Base-by-base conservation (phyloP, 352 stramenopile species). In the Globisporangium acanthophoron region DNA sequence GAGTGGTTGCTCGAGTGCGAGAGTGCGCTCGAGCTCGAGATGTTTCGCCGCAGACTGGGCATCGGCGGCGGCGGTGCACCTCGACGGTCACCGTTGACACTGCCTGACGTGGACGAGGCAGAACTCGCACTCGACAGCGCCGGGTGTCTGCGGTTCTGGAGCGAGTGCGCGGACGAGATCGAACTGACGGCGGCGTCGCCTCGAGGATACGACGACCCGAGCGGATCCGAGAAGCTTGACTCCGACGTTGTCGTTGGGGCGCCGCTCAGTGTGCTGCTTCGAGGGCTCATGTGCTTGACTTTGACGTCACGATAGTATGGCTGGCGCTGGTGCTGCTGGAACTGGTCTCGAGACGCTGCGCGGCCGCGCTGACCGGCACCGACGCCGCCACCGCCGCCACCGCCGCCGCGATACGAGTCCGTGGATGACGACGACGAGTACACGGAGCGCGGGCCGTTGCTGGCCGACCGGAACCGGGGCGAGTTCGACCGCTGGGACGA, bases 401-500 rank as follows among this genome's bases (percentile, higher is more conserved):
- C 59, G 51, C 56, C 54, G 1, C 64, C 64, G 15, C 70, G 64
- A 51, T 74, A 73, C n/a, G 61, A 63, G 7, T 40, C 40, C 3
- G 59, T 24, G 18, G 54, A 54, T 3, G 59, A 61, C 29, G 59
- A 61, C 37, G 46, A 57, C 46, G 59, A 65, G 44, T 61, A 65
- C 33, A 45, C 54, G 12, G 59, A 61, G 15, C 41, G 48, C 12
- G 37, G 45, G 11, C 51, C 52, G n/a, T 31, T 61, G 12, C 49
- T 59, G 21, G 44, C 44, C 1, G 59, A 20, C 16, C 59, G 59
- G 39, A 46, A 46, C 35, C 59, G 59, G 13, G 59, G 59, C 37
- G 59, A 65, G 5, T 54, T 60, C 11, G 59, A 65, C 5, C 59
- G 59, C 16, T 65, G 59, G 18, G 69, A 76, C 27, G 71, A 80